Evolutionary conservation across 176 grass and related monocot species (phyloP), one percentile per base, ranked within the genome.

Genomic region (Ampelocalamus luodianensis): DNA sequence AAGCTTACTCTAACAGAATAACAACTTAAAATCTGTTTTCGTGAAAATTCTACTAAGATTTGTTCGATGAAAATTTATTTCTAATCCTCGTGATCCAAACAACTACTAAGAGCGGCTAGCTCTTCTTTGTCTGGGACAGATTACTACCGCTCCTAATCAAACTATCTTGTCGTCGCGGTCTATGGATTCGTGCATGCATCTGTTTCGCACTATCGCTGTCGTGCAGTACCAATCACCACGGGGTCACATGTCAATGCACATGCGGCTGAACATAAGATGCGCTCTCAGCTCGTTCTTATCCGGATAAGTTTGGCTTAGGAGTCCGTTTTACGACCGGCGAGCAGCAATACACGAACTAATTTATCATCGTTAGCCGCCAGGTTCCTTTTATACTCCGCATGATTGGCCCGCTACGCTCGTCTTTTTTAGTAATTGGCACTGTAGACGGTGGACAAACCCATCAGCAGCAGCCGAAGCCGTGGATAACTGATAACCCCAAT

Each of bases 201-300:
- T 11, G 43, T 45, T 1, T 3, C 43, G 43, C 29, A 29, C 29
- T 29, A 29, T 29, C 29, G 29, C 29, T 29, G 29, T 29, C 29
- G 40, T 22, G 66, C 54, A 62, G 83, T 62, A 60, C 39, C 40
- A 13, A 68, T 60, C 73, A 22, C 15, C 61, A 34, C 74, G 49
- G 49, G 50, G 23, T n/a, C 20, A 42, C 75, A 6, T 18, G 54
- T 72, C 75, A 51, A 26, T 86, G 75, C 53, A 62, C 65, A 48
- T 23, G 62, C 46, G 13, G 22, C 54, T 27, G 18, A 14, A 79
- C 65, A 59, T 18, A 10, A 60, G 50, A 69, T 60, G 16, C 83
- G 4, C 68, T 59, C 38, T 70, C 50, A 14, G 40, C 20, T 63
- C 43, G 13, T 51, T 22, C 37, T 44, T 20, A 61, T 64, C 10